Evolutionary conservation across 306 rosid species (phyloP).

Genomic region (Glycine tomentella): DNA sequence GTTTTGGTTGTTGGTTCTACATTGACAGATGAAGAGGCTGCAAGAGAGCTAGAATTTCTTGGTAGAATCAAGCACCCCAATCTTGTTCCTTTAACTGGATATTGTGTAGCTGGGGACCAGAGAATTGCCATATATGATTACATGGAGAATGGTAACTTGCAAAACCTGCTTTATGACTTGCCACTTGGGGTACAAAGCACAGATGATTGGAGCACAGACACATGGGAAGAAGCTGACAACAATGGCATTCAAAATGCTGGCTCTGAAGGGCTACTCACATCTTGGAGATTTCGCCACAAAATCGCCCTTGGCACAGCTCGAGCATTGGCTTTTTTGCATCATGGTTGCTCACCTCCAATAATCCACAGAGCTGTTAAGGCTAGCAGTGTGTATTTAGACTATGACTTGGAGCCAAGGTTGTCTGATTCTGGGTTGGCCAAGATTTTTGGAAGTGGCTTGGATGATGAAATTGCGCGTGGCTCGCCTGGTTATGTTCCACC

Average conservation of each 20-base stretch:
- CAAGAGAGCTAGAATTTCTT: constrained; percentile 91
- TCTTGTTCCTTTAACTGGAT: constrained; percentile 95
- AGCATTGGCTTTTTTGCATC: constrained; percentile 94
- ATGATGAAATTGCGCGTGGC: constrained; percentile 77
- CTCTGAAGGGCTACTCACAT: constrained; percentile 80
- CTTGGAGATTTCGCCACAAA: constrained; percentile 93
- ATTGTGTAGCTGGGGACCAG: constrained; percentile 98
- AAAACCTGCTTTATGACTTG: constrained; percentile 92
- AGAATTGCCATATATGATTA: constrained; percentile 95
- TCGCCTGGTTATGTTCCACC: constrained; percentile 91
- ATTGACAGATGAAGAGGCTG: constrained; percentile 89
- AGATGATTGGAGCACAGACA: constrained; percentile 95
- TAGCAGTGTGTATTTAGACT: constrained; percentile 91
- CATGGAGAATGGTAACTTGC: constrained; percentile 98
- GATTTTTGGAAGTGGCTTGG: constrained; percentile 83
- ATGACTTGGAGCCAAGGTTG: constrained; percentile 87
- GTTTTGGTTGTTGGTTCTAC: constrained; percentile 94
- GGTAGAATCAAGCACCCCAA: constrained; percentile 97
- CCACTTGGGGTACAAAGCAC: constrained; percentile 91
- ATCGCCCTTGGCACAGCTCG: constrained; percentile 94
- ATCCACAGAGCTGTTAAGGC: constrained; percentile 92
- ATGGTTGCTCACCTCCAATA: constrained; percentile 98
- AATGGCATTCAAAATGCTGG: constrained; percentile 78
- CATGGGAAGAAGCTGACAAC: constrained; percentile 81
- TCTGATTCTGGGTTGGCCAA: constrained; percentile 96